Evolutionary conservation across 805 yeast species (phyloP).

Genomic region (Starmerella vitae): DNA sequence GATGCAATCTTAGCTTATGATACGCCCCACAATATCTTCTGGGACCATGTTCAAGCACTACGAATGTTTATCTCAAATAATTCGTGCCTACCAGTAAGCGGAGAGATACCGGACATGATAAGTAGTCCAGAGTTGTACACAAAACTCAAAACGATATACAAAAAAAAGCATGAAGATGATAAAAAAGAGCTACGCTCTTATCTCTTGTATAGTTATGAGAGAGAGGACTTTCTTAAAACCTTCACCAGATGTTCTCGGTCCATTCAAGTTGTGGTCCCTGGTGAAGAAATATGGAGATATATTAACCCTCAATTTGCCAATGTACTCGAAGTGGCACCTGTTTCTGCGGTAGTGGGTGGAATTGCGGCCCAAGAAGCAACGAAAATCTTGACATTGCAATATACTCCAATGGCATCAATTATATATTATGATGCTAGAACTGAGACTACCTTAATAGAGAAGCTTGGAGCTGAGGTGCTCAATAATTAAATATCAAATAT

Average conservation of each 20-base stretch:
- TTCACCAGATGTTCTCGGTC: slow-evolving; percentile 49
- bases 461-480: slow-evolving; percentile 14
- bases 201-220: slow-evolving; percentile 20
- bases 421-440: slow-evolving; percentile 59
- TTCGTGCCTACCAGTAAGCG: slow-evolving; percentile 40
- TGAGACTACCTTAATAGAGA: slow-evolving; percentile 4
- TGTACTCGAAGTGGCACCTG: slow-evolving; percentile 41
- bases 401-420: slow-evolving; percentile 59
- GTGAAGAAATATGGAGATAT: not conserved
- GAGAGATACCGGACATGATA: slow-evolving; percentile 79
- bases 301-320: not conserved
- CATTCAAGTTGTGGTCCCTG: slow-evolving; percentile 6
- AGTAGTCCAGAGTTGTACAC: slow-evolving; percentile 55
- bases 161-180: slow-evolving; percentile 42
- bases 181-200: slow-evolving; percentile 28
- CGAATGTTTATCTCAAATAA: slow-evolving; percentile 32
- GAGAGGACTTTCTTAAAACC: slow-evolving; percentile 30
- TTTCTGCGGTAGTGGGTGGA: slow-evolving; percentile 67
- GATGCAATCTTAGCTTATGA: not conserved
- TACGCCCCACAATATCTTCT: slow-evolving; percentile 31
- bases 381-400: slow-evolving; percentile 64
- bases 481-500: slow-evolving; percentile 1
- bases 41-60: slow-evolving; percentile 49
- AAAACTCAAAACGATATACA: slow-evolving; percentile 43
- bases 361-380: slow-evolving; percentile 72